Base-by-base conservation (phyloP, 2,329 filamentous ascomycete species). In the Grosmannia serpens region DNA sequence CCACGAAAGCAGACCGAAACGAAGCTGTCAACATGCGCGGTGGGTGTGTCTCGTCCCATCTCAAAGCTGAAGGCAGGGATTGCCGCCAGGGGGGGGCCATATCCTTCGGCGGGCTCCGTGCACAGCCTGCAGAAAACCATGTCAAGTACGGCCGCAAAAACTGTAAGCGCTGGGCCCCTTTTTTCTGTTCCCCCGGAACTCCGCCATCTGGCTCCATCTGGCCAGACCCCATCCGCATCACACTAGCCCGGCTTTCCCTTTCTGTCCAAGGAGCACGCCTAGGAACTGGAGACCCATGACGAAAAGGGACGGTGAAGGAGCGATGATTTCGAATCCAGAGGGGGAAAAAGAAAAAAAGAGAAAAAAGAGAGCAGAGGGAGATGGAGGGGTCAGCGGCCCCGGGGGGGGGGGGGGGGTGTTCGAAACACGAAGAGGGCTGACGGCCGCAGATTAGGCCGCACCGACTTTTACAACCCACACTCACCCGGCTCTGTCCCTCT, bases 391-490 rank as follows among this genome's bases (percentile, higher is more conserved):
- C n/a, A n/a, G n/a, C n/a, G n/a, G n/a, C n/a, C n/a, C n/a, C n/a
- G n/a, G n/a, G 35, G 22, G 22, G 47, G 22, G 10, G 22, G 11
- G 50, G 27, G 27, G 27, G 13, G 22, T 52, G 50, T 27, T 29
- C 26, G 22, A 44, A n/a, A 44, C 35, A 44, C 29, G 29, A 55
- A 46, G 44, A 49, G 27, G 54, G 44, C 53, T 55, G 38, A 44
- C 27, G 58, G 59, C 52, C 51, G 57, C 60, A 62, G 53, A 58
- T 63, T 63, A 55, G 60, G 61, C 59, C 59, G 60, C 60, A 60
- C 58, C 59, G 55, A 60, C 60, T 53, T 50, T 61, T 41, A 22
- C 47, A 13, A 7, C n/a, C 44, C 38, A 55, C 57, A 15, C n/a
- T n/a, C 53, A 47, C 38, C 26, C 29, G 47, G 49, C 31, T 52